phyloP scores from a whole-genome alignment of 345 rosid species.

The Cochlearia excelsa region DNA sequence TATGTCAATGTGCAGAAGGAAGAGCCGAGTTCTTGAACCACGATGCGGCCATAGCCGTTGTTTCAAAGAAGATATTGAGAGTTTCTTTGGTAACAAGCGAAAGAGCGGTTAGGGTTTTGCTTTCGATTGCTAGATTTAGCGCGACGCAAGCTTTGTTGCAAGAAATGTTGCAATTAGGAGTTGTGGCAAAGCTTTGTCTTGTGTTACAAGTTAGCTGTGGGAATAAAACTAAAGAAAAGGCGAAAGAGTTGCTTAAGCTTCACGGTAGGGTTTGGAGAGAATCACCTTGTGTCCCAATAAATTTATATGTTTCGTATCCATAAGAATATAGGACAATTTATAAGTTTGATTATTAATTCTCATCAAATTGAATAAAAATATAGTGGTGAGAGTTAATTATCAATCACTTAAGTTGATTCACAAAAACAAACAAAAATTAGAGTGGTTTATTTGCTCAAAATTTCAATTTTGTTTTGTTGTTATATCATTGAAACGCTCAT shows the following conservation, averaged over 20 bases:
- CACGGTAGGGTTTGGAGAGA: constrained; percentile 68
- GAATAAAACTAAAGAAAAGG: constrained; percentile 53
- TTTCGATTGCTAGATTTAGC: constrained; percentile 55
- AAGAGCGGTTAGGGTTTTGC: constrained; percentile 61
- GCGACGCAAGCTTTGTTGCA: constrained; percentile 46
- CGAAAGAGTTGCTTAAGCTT: constrained; percentile 58
- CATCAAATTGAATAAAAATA: constrained; percentile 17
- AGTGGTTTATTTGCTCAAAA: constrained; percentile 13
- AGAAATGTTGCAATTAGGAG: constrained; percentile 79
- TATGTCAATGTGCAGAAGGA: constrained; percentile 78
- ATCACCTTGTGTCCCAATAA: constrained; percentile 55
- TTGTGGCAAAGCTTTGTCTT: constrained; percentile 65
- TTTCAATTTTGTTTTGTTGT: constrained; percentile 12
- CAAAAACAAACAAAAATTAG: constrained; percentile 2
- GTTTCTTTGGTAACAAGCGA: constrained; percentile 62
- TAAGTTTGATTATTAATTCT: constrained; percentile 27
- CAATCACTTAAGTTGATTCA: constrained; percentile 20
- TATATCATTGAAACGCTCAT: constrained; percentile 3
- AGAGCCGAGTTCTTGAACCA: constrained; percentile 66
- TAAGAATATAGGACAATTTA: constrained; percentile 6
- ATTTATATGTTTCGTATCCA: constrained; percentile 45
- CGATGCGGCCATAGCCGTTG: constrained; percentile 64
- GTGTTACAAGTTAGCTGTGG: constrained; percentile 58
- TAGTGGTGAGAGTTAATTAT: constrained; percentile 12
- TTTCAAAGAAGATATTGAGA: constrained; percentile 75